Evolutionary conservation across 2,329 filamentous ascomycete species (phyloP).

Genomic region (Xylariales sp.): DNA sequence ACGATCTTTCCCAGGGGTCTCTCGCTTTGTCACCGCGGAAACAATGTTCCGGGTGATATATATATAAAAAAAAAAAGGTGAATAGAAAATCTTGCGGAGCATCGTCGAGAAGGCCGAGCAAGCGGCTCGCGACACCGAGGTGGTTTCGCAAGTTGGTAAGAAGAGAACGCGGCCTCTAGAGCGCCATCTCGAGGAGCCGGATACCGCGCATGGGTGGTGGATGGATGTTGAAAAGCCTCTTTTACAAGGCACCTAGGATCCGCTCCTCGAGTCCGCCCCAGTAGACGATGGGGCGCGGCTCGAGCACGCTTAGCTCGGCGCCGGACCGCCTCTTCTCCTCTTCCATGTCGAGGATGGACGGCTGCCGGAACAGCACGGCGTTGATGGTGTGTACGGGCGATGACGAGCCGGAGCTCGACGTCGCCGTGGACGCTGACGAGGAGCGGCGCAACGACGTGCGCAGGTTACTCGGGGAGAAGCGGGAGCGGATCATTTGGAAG

Average conservation of each 20-base stretch:
- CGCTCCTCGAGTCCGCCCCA: constrained; percentile 73
- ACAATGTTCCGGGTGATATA: too few relatives aligned
- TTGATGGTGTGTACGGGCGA: constrained; percentile 65
- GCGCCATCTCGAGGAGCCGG: too few relatives aligned
- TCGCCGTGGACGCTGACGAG: constrained; percentile 58
- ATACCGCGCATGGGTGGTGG: background rate
- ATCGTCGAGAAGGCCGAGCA: too few relatives aligned
- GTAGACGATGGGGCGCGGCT: constrained; percentile 71
- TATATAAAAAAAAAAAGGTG: background rate
- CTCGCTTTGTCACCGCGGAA: background rate
- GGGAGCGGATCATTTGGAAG: constrained; percentile 62
- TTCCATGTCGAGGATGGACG: constrained; percentile 67
- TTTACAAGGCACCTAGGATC: constrained; percentile 57
- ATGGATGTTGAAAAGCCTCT: too few relatives aligned
- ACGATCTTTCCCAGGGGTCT: constrained; percentile 43
- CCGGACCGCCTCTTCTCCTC: constrained; percentile 66
- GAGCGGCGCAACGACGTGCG: constrained; percentile 66
- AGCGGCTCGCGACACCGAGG: too few relatives aligned
- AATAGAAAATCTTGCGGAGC: background rate
- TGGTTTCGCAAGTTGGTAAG: too few relatives aligned
- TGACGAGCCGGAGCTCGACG: constrained; percentile 54
- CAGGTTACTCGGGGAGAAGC: constrained; percentile 62
- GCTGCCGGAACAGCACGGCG: constrained; percentile 68
- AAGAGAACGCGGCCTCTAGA: too few relatives aligned
- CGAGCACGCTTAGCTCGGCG: constrained; percentile 66